Evolutionary conservation across 176 grass and related monocot genomes (phyloP).

Genomic region (Zoysia pacifica): DNA sequence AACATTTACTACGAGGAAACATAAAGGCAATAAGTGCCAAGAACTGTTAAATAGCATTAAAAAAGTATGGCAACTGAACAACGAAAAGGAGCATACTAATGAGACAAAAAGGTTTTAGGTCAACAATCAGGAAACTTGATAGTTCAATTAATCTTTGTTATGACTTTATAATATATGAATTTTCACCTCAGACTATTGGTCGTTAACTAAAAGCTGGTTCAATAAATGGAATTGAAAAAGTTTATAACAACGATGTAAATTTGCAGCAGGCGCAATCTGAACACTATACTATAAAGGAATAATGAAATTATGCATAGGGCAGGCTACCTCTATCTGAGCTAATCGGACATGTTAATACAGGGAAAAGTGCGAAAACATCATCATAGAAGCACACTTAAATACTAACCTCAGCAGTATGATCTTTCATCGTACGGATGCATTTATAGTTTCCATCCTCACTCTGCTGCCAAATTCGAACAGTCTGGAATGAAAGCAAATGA

Average conservation of each 20-base stretch:
- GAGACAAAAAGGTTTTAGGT: neutral
- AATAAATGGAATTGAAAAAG: conserved; percentile 19
- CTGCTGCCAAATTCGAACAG: conserved; percentile 95
- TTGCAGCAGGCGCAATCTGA: neutral
- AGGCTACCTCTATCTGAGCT: neutral
- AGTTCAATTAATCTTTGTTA: neutral
- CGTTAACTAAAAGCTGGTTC: neutral
- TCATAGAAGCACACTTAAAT: conserved; percentile 15
- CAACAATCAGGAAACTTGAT: neutral
- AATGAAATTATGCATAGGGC: neutral
- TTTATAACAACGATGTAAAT: neutral
- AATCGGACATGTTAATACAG: conserved; percentile 6
- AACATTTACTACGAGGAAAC: neutral
- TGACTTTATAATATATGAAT: conserved; percentile 2
- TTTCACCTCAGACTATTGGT: neutral
- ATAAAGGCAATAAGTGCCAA: neutral
- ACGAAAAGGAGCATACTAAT: neutral
- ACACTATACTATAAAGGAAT: conserved; percentile 1
- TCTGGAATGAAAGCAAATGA: conserved; percentile 65
- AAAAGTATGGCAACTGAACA: neutral
- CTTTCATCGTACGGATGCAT: conserved; percentile 72
- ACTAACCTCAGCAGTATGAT: conserved; percentile 86
- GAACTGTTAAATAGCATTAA: neutral
- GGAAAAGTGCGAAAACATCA: neutral
- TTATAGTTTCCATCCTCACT: conserved; percentile 78